Conservation (phyloP, 306 rosid genomes). For the Spatholobus suberectus region DNA sequence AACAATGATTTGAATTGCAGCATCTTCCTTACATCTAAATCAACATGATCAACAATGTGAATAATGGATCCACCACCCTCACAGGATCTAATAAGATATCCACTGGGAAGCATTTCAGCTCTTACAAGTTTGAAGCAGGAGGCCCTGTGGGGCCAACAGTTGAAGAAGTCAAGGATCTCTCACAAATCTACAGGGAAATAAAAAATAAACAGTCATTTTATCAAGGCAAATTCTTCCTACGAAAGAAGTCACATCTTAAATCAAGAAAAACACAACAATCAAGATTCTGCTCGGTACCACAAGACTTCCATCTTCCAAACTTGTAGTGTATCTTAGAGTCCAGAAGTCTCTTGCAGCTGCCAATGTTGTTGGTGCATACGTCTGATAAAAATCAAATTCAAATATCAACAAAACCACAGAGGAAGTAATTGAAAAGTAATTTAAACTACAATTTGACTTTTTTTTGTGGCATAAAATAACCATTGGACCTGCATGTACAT, state of each 20-base stretch:
- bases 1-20: not conserved
- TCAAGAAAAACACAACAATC: not conserved
- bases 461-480: not conserved
- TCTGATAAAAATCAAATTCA: conserved; percentile 47
- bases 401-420: not conserved
- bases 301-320: conserved; percentile 88
- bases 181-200: conserved; percentile 69
- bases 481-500: conserved; percentile 78
- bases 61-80: conserved; percentile 92
- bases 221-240: not conserved
- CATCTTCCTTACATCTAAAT: conserved; percentile 69
- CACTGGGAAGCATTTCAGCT: conserved; percentile 91
- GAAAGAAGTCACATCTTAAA: not conserved
- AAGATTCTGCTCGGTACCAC: conserved; percentile 62
- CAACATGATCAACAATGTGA: conserved; percentile 87
- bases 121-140: conserved; percentile 68
- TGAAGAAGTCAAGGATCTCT: conserved; percentile 78
- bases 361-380: conserved; percentile 89
- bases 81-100: conserved; percentile 79
- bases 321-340: conserved; percentile 82
- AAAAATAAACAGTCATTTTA: not conserved
- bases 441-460: not conserved
- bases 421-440: not conserved
- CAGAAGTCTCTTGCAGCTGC: conserved; percentile 95
- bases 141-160: conserved; percentile 76